phyloP scores from a whole-genome alignment of 495 filamentous ascomycete species.

The Xylaria scruposa region DNA sequence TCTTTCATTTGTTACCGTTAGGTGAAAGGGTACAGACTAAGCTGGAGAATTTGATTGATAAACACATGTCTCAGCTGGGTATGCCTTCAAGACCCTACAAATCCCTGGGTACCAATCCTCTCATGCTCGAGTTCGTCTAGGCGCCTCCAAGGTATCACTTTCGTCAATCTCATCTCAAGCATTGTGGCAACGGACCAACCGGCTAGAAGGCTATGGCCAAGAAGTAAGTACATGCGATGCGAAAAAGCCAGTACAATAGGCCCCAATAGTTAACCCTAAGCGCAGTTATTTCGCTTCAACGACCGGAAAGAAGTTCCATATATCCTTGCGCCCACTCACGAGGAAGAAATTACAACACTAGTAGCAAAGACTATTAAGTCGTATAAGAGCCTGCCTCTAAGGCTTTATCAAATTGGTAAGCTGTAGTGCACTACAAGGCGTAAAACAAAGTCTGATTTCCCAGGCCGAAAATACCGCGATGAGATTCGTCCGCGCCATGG shows the following conservation, averaged over 20 bases:
- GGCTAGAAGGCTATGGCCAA: conserved; percentile 63
- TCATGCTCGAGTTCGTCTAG: conserved; percentile 47
- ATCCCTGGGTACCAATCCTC: conserved; percentile 4
- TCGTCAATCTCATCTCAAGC: conserved; percentile 87
- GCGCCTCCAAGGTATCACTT: conserved; percentile 84
- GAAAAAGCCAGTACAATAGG: background rate
- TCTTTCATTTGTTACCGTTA: conserved; percentile 94
- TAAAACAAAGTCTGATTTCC: conserved; percentile 26
- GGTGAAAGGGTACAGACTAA: conserved; percentile 90
- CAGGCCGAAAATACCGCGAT: conserved; percentile 92
- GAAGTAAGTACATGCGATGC: conserved; percentile 56
- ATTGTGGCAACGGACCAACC: conserved; percentile 70
- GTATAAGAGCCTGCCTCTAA: conserved; percentile 84
- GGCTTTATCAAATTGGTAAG: conserved; percentile 89
- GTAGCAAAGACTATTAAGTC: conserved; percentile 77
- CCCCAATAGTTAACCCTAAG: conserved; percentile 2
- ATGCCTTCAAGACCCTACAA: conserved; percentile 30
- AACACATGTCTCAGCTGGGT: conserved; percentile 84
- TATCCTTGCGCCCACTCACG: conserved; percentile 90
- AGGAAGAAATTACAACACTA: conserved; percentile 91
- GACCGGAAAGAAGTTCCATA: conserved; percentile 80
- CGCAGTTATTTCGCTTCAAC: conserved; percentile 76
- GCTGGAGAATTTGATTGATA: conserved; percentile 82
- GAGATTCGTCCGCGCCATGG: conserved; percentile 88
- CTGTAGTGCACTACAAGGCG: background rate